Evolutionary conservation across 768 basidiomycete genomes (phyloP).

Genomic region (Sarcodon aspratus): DNA sequence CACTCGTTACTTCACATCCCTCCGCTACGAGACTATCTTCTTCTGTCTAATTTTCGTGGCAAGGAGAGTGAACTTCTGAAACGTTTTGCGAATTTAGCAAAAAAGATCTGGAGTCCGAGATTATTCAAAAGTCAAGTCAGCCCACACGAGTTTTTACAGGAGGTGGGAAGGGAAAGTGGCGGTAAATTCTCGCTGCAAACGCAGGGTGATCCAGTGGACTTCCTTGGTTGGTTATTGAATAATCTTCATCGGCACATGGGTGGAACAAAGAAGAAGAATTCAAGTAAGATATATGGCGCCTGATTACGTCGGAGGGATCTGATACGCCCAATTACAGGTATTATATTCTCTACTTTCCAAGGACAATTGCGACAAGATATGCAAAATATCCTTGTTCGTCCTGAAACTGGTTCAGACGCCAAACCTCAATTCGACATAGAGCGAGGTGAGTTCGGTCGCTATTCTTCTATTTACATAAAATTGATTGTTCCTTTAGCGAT

Average conservation of each 20-base stretch:
- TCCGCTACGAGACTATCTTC: conserved; percentile 79
- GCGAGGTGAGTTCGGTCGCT: conserved; percentile 50
- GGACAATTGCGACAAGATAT: conserved; percentile 89
- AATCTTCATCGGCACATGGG: conserved; percentile 87
- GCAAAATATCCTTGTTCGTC: conserved; percentile 83
- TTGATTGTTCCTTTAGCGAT: conserved; percentile 44
- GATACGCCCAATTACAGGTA: conserved; percentile 35
- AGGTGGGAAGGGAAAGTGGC: conserved; percentile 80
- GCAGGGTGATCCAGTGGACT: conserved; percentile 95
- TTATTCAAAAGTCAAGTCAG: conserved; percentile 97
- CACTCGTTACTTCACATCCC: conserved; percentile 87
- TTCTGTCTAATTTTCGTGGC: conserved; percentile 61
- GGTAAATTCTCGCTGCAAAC: conserved; percentile 90
- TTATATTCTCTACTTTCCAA: conserved; percentile 90
- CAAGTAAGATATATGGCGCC: conserved; percentile 46
- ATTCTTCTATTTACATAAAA: neutral
- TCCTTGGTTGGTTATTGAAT: conserved; percentile 92
- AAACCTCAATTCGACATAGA: conserved; percentile 92
- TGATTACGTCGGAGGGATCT: conserved; percentile 9
- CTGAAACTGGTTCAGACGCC: conserved; percentile 60
- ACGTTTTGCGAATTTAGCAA: conserved; percentile 78
- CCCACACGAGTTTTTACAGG: conserved; percentile 98
- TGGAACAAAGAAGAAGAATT: conserved; percentile 85
- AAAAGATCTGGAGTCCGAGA: conserved; percentile 93
- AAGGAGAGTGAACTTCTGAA: conserved; percentile 82